A percentile compares a stretch with the other conserved stretches of the same genome.
phyloP scores from a whole-genome alignment of 768 basidiomycete species.

The Panus rudis region DNA sequence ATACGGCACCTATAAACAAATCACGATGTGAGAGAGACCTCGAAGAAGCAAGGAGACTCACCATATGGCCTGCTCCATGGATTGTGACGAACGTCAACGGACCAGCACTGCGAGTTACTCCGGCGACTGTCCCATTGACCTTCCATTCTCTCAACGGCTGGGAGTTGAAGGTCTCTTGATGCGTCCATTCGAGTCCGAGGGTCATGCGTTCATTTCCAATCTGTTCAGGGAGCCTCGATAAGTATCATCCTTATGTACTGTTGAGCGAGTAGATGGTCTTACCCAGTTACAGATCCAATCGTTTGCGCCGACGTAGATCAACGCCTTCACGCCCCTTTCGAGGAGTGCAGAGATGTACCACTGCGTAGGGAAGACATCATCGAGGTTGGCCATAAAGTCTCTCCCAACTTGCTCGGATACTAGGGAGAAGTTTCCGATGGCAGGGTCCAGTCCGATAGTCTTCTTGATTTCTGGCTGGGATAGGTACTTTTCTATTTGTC shows the following conservation, averaged over 20 bases:
- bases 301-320: conserved; percentile 47
- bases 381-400: conserved; percentile 20
- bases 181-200: conserved; percentile 6
- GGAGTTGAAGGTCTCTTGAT: not conserved
- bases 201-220: conserved; percentile 43
- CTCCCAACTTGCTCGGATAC: conserved; percentile 41
- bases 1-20: conserved; percentile 41
- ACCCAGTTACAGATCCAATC: conserved; percentile 56
- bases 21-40: not conserved
- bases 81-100: conserved; percentile 60
- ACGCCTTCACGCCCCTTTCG: conserved; percentile 41
- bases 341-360: conserved; percentile 44
- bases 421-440: conserved; percentile 16
- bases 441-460: conserved; percentile 55
- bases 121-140: conserved; percentile 43
- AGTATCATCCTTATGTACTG: not conserved
- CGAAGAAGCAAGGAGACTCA: conserved; percentile 14
- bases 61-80: conserved; percentile 69
- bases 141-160: conserved; percentile 1
- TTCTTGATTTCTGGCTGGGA: conserved; percentile 47
- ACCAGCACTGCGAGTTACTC: conserved; percentile 43
- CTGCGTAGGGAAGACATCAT: conserved; percentile 15
- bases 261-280: not conserved
- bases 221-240: too few relatives aligned
- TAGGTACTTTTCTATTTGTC: conserved; percentile 54